A percentile compares a stretch with the other conserved stretches of the same genome.
Evolutionary conservation across 2,329 filamentous ascomycete species (phyloP).

Genomic region (Ceratocystis cubensis): DNA sequence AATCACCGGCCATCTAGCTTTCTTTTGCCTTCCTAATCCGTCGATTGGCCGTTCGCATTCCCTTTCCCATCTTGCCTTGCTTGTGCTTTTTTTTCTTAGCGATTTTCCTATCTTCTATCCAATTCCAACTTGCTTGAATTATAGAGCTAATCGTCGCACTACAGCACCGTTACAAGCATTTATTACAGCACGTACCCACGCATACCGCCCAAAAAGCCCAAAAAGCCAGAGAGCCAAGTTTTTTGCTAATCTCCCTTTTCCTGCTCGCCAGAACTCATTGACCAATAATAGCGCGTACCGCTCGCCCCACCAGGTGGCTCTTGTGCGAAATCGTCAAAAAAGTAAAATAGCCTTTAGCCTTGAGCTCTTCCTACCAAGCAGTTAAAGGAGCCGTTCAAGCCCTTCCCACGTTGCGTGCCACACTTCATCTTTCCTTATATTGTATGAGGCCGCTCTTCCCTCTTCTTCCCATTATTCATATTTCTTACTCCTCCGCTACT

Average conservation of each 20-base stretch:
- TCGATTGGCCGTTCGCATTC: background rate
- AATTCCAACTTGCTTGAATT: background rate
- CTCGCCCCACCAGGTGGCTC: conserved; percentile 5
- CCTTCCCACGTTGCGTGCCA: background rate
- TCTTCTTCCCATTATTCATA: background rate
- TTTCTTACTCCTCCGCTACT: background rate
- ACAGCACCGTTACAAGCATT: background rate
- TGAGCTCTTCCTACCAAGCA: conserved; percentile 3
- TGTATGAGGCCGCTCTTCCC: background rate
- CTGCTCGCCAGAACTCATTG: background rate
- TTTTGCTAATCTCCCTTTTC: conserved; percentile 11
- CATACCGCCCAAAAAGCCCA: background rate
- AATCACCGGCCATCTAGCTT: background rate
- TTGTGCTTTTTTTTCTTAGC: background rate
- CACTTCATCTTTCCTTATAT: background rate
- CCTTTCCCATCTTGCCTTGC: background rate
- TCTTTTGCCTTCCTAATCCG: background rate
- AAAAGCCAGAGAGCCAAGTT: conserved; percentile 2
- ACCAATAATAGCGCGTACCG: conserved; percentile 2
- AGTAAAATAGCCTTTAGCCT: conserved; percentile 10
- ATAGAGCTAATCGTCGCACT: background rate
- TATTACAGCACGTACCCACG: background rate
- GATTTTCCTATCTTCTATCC: background rate
- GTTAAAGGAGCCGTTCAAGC: conserved; percentile 1
- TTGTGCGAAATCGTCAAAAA: conserved; percentile 8